A percentile compares a stretch with the other conserved stretches of the same genome.
phyloP scores from a whole-genome alignment of 208 protist genomes.

The Acanthamoeba royreba region DNA sequence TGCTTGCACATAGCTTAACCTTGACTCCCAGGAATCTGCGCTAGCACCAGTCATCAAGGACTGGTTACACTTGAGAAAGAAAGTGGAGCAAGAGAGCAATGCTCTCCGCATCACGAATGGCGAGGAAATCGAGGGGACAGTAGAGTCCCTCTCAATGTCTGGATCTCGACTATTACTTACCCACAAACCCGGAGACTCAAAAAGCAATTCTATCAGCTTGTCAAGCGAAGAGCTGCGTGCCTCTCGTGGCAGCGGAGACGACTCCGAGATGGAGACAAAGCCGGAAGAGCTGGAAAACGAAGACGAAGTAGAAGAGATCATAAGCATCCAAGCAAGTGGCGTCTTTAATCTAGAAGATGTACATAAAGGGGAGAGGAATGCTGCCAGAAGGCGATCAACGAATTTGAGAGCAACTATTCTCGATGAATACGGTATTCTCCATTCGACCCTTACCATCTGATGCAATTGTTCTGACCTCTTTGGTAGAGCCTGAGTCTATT shows the following conservation, averaged over 20 bases:
- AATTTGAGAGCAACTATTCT: background rate
- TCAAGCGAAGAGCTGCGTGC: background rate
- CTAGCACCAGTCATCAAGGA: background rate
- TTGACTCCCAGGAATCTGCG: background rate
- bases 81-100: background rate
- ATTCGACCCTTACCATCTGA: background rate
- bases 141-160: background rate
- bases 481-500: background rate
- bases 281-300: background rate
- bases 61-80: background rate
- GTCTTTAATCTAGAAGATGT: no score
- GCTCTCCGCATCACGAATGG: background rate
- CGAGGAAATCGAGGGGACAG: background rate
- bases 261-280: background rate
- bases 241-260: background rate
- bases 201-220: no score
- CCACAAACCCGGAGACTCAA: no score
- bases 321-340: background rate
- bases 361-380: background rate
- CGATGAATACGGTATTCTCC: background rate
- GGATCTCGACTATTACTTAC: no score
- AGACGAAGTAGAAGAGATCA: background rate
- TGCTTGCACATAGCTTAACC: background rate
- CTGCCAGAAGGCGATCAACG: background rate
- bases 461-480: background rate